Percentiles rank a stretch among this genome's conserved stretches.
Evolutionary conservation across 208 protist genomes (phyloP).

Genomic region (Wallacemonas sp.): DNA sequence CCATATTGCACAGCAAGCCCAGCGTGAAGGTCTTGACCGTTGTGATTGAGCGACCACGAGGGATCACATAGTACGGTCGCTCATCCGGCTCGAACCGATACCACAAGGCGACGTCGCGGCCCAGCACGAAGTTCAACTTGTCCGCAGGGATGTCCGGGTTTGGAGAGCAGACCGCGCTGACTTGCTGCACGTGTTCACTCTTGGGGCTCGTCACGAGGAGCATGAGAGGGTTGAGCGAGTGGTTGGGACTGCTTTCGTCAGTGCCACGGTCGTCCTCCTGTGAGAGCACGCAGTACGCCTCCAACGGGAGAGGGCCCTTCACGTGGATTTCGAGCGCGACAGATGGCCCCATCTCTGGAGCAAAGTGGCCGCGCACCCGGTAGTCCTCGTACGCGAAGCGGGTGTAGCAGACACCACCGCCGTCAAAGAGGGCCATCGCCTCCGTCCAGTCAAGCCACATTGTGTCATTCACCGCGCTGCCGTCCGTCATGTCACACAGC

Average conservation of each 20-base stretch:
- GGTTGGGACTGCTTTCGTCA: constrained; percentile 24
- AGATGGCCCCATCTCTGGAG: constrained; percentile 28
- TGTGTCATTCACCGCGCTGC: constrained; percentile 13
- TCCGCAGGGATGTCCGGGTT: constrained; percentile 40
- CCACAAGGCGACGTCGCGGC: constrained; percentile 41
- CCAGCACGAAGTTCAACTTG: constrained; percentile 44
- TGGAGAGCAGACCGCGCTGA: constrained; percentile 21
- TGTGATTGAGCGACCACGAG: constrained; percentile 29
- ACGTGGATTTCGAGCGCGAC: constrained; percentile 48
- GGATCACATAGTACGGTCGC: constrained; percentile 58
- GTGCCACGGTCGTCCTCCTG: constrained; percentile 69
- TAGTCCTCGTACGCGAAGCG: constrained; percentile 39
- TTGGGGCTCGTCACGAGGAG: constrained; percentile 24
- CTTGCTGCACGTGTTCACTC: constrained; percentile 3
- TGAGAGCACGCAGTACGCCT: constrained; percentile 45
- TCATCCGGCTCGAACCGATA: constrained; percentile 34
- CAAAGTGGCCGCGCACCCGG: constrained; percentile 51
- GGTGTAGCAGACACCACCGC: constrained; percentile 50
- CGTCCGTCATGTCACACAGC: constrained; percentile 17
- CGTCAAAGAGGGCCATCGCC: constrained; percentile 51
- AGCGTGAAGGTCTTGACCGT: constrained; percentile 37
- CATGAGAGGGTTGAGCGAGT: constrained; percentile 40
- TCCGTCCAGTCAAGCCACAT: constrained; percentile 67
- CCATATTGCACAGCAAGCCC: constrained; percentile 27
- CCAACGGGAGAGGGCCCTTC: constrained; percentile 19